These are phyloP conservation scores for Metarhizium sp. DNA, from an alignment of 2,329 filamentous ascomycete genomes.

Conservation along the genomic window DNA sequence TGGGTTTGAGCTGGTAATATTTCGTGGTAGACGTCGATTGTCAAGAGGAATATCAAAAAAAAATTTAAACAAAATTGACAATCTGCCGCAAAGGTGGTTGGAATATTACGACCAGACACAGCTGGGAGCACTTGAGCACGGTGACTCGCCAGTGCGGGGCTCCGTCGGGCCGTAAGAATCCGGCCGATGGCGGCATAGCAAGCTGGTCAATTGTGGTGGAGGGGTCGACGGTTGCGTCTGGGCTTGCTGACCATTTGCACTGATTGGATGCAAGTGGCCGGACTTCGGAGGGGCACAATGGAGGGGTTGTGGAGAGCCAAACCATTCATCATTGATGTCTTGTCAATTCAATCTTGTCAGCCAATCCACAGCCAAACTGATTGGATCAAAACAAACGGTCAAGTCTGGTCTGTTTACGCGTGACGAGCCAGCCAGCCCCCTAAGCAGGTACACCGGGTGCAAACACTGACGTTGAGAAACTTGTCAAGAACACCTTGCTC, in stretches of 20 bases:
- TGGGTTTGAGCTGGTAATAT: background rate
- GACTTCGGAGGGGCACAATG: slow-evolving; percentile 1
- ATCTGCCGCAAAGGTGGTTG: too few relatives aligned
- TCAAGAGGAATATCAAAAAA: background rate
- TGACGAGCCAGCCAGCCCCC: too few relatives aligned
- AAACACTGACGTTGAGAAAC: too few relatives aligned
- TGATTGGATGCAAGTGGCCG: slow-evolving; percentile 3
- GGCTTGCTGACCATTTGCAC: background rate
- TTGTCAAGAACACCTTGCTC: too few relatives aligned
- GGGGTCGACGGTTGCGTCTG: background rate
- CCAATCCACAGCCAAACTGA: too few relatives aligned
- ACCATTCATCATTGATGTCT: too few relatives aligned
- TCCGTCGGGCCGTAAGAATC: background rate
- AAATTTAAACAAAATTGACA: background rate
- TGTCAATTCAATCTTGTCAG: too few relatives aligned
- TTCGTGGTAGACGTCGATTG: background rate
- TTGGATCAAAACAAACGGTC: too few relatives aligned
- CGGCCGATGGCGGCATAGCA: slow-evolving; percentile 1
- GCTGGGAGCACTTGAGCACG: background rate
- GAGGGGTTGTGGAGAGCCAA: background rate
- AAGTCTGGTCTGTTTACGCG: too few relatives aligned
- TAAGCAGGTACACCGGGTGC: too few relatives aligned
- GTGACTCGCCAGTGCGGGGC: slow-evolving; percentile 4
- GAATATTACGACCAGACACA: background rate
- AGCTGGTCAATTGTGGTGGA: background rate